phyloP scores from a whole-genome alignment of 2,329 filamentous ascomycete genomes.

The Aspergillus nomiae region DNA sequence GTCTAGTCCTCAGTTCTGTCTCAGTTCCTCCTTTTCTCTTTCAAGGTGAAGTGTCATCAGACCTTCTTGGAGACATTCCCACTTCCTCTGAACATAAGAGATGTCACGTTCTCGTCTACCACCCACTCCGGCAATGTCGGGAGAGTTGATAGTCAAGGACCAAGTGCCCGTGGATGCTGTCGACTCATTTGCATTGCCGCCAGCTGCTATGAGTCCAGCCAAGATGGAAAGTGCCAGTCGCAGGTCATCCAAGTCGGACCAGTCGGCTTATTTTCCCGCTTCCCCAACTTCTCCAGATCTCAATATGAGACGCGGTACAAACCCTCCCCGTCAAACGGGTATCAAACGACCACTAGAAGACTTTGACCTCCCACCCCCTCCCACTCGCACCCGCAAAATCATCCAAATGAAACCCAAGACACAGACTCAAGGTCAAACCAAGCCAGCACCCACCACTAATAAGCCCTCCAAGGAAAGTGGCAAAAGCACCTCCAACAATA shows the following conservation, averaged over 20 bases:
- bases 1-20: background rate
- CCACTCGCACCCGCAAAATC: slow-evolving; percentile 89
- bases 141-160: slow-evolving; percentile 41
- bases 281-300: slow-evolving; percentile 39
- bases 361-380: slow-evolving; percentile 86
- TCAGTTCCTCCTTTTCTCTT: background rate
- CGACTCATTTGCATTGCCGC: slow-evolving; percentile 40
- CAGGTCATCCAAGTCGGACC: slow-evolving; percentile 33
- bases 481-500: slow-evolving; percentile 18
- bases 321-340: slow-evolving; percentile 32
- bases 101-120: slow-evolving; percentile 40
- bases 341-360: slow-evolving; percentile 46
- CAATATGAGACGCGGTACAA: slow-evolving; percentile 23
- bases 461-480: slow-evolving; percentile 27
- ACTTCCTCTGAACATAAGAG: slow-evolving; percentile 1
- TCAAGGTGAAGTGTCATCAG: background rate
- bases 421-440: slow-evolving; percentile 51
- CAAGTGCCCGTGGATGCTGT: slow-evolving; percentile 30
- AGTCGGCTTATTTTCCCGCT: slow-evolving; percentile 30
- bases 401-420: slow-evolving; percentile 89
- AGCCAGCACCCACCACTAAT: slow-evolving; percentile 34
- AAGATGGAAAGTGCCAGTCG: slow-evolving; percentile 24
- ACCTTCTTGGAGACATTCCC: background rate
- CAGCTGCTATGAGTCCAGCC: slow-evolving; percentile 36
- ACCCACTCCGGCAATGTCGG: slow-evolving; percentile 42